Percentiles rank a stretch among this genome's conserved stretches.
Conservation (phyloP, 1,284 basidiomycete species). For the Ustilago esculenta region DNA sequence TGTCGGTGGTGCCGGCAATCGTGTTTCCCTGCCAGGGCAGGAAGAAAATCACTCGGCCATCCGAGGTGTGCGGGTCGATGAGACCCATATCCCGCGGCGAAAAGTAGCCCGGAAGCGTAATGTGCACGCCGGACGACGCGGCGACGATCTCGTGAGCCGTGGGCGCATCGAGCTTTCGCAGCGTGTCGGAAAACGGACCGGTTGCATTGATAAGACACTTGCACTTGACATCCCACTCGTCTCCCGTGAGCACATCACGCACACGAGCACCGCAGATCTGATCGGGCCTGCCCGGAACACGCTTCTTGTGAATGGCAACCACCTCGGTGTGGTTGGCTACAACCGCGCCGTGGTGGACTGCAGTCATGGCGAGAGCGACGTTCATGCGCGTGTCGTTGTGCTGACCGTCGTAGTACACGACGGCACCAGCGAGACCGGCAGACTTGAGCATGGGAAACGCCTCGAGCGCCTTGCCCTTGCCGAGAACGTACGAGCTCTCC, state of each 20-base stretch:
- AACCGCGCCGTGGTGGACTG: constrained; percentile 89
- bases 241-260: constrained; percentile 83
- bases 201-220: constrained; percentile 97
- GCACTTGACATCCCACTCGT: constrained; percentile 83
- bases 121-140: constrained; percentile 91
- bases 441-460: constrained; percentile 95
- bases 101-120: constrained; percentile 96
- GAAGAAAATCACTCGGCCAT: constrained; percentile 98
- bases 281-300: constrained; percentile 69
- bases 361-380: constrained; percentile 84
- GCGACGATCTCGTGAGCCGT: constrained; percentile 86
- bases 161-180: constrained; percentile 87
- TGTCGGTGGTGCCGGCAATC: constrained; percentile 95
- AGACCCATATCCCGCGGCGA: constrained; percentile 94
- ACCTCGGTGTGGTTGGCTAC: constrained; percentile 93
- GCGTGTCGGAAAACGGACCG: constrained; percentile 88
- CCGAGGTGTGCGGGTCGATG: constrained; percentile 92
- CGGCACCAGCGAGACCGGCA: constrained; percentile 89
- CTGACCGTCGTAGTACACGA: constrained; percentile 98
- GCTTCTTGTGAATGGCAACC: constrained; percentile 77
- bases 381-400: constrained; percentile 99
- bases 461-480: constrained; percentile 84
- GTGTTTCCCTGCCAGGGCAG: constrained; percentile 98
- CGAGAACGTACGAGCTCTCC: constrained; percentile 94
- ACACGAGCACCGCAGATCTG: constrained; percentile 81